A percentile compares a stretch with the other conserved stretches of the same genome.
phyloP scores from a whole-genome alignment of 306 rosid species.

The Glycyrrhiza uralensis region DNA sequence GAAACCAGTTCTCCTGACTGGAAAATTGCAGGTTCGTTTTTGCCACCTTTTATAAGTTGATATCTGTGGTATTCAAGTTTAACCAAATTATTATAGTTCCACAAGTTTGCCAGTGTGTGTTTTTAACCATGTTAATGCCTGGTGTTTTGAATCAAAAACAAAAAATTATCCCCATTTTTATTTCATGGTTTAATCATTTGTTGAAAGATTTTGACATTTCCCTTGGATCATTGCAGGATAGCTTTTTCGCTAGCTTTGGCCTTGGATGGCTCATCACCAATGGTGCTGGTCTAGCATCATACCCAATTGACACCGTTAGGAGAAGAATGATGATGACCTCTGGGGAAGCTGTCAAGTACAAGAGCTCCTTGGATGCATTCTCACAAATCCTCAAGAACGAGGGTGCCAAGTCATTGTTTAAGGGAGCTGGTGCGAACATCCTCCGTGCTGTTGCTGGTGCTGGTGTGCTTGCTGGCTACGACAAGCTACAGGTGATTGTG shows the following conservation, averaged over 20 bases:
- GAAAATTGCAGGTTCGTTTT: conserved; percentile 52
- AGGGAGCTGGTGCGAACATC: conserved; percentile 96
- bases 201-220: background rate
- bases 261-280: conserved; percentile 92
- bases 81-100: background rate
- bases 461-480: conserved; percentile 95
- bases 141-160: background rate
- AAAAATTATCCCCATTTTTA: background rate
- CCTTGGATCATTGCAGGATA: conserved; percentile 49
- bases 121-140: background rate
- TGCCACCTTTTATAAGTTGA: background rate
- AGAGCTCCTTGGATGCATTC: conserved; percentile 75
- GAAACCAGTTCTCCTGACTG: conserved; percentile 75
- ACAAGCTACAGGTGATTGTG: conserved; percentile 72
- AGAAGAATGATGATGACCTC: conserved; percentile 99
- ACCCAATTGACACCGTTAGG: conserved; percentile 89
- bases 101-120: background rate
- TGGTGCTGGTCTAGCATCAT: conserved; percentile 89
- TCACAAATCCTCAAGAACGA: conserved; percentile 74
- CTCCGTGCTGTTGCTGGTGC: conserved; percentile 93
- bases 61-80: background rate
- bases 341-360: conserved; percentile 93
- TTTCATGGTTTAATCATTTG: background rate
- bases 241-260: conserved; percentile 87
- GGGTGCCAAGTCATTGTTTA: conserved; percentile 83